Evolutionary conservation across 768 basidiomycete genomes (phyloP).

Genomic region (Serendipita vermifera): DNA sequence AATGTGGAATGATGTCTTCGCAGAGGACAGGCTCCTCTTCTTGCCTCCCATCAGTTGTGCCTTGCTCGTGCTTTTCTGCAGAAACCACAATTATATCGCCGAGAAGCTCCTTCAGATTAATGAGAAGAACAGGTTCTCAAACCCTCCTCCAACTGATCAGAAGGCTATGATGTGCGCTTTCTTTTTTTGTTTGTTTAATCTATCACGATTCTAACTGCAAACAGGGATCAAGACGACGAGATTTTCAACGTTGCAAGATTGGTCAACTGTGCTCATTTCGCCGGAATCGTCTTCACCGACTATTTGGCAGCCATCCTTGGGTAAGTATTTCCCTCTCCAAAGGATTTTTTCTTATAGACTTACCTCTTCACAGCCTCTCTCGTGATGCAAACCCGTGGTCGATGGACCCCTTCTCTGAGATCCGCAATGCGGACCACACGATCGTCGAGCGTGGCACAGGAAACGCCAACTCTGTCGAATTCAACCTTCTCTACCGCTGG

Average conservation of each 20-base stretch:
- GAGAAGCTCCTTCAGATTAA: slow-evolving; percentile 67
- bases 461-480: slow-evolving; percentile 16
- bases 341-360: neutral
- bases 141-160: slow-evolving; percentile 29
- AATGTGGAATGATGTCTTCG: slow-evolving; percentile 58
- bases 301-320: slow-evolving; percentile 15
- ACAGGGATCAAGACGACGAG: slow-evolving; percentile 43
- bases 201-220: no score
- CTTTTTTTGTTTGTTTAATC: no score
- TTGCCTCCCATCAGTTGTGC: slow-evolving; percentile 67
- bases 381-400: slow-evolving; percentile 16
- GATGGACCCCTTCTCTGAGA: slow-evolving; percentile 12
- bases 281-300: slow-evolving; percentile 16
- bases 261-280: slow-evolving; percentile 43
- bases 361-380: slow-evolving; percentile 9
- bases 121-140: slow-evolving; percentile 49
- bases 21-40: slow-evolving; percentile 63
- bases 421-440: slow-evolving; percentile 13
- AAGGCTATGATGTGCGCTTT: neutral
- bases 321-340: slow-evolving; percentile 2
- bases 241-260: slow-evolving; percentile 75
- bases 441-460: slow-evolving; percentile 17
- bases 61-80: slow-evolving; percentile 71
- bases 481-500: slow-evolving; percentile 24
- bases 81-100: slow-evolving; percentile 68